Percentiles rank a stretch among this genome's conserved stretches.
Conservation (phyloP, 2,329 filamentous ascomycete genomes). For the Pseudogymnoascus sp. region DNA sequence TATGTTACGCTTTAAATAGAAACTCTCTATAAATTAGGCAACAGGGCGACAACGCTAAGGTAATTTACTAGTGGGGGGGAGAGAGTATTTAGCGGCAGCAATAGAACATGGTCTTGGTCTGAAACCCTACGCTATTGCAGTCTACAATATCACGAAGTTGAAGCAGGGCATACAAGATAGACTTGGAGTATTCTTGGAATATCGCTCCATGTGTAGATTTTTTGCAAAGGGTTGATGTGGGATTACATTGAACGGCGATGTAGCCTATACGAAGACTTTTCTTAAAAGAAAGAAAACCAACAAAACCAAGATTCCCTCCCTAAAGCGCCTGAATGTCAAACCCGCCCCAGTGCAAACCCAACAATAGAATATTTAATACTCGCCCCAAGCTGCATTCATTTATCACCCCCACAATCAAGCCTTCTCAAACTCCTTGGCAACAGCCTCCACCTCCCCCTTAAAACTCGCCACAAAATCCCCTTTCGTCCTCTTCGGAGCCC, state of each 20-base stretch:
- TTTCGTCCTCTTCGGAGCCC: conserved; percentile 17
- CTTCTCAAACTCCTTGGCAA: neutral
- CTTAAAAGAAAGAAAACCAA: neutral
- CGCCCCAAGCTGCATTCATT: neutral
- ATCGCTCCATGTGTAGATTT: too few species aligned
- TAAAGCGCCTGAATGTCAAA: neutral
- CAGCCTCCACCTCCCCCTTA: neutral
- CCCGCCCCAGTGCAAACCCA: neutral
- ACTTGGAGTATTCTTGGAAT: too few species aligned
- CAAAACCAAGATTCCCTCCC: neutral
- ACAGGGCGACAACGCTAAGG: too few species aligned
- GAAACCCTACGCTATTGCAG: too few species aligned
- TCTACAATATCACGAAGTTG: too few species aligned
- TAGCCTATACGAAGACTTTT: neutral
- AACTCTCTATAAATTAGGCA: too few species aligned
- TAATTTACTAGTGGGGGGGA: too few species aligned
- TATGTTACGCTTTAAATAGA: too few species aligned
- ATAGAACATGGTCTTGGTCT: too few species aligned
- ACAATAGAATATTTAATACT: neutral
- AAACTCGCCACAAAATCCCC: conserved; percentile 13
- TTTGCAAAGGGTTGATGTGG: too few species aligned
- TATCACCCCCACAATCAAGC: neutral
- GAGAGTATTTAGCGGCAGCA: too few species aligned
- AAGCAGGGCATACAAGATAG: too few species aligned
- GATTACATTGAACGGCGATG: neutral